Evolutionary conservation across 1,139 yeast genomes (phyloP).

Genomic region (Zygoascus sp.): DNA sequence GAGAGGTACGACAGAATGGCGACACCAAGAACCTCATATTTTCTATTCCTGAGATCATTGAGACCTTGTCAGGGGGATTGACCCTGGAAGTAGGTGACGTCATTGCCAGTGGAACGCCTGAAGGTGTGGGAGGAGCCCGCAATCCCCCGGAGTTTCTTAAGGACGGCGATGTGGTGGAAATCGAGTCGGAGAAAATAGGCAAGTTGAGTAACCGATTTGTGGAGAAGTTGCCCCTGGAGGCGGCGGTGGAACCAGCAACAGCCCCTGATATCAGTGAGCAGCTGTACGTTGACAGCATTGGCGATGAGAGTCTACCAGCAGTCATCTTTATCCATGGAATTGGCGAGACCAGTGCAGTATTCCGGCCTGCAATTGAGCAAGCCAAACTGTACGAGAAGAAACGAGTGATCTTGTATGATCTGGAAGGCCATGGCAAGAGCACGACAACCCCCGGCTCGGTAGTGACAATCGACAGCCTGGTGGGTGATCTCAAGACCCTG

Average conservation of each 20-base stretch:
- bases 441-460: not conserved
- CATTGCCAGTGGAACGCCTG: slow-evolving; percentile 52
- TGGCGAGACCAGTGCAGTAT: slow-evolving; percentile 5
- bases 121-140: slow-evolving; percentile 50
- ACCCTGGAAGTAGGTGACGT: slow-evolving; percentile 48
- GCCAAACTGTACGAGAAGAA: not conserved
- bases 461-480: slow-evolving; percentile 2
- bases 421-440: not conserved
- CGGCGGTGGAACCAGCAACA: too few relatives aligned
- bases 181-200: slow-evolving; percentile 44
- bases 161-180: slow-evolving; percentile 45
- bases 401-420: slow-evolving; percentile 1
- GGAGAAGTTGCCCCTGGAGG: too few relatives aligned
- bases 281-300: slow-evolving; percentile 1
- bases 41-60: slow-evolving; percentile 42
- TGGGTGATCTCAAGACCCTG: slow-evolving; percentile 1
- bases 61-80: slow-evolving; percentile 49
- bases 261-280: too few relatives aligned
- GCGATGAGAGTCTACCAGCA: not conserved
- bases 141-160: slow-evolving; percentile 40
- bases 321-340: slow-evolving; percentile 1
- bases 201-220: slow-evolving; percentile 39
- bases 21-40: slow-evolving; percentile 43
- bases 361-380: slow-evolving; percentile 1
- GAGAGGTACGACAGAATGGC: slow-evolving; percentile 43